phyloP scores from a whole-genome alignment of 345 rosid species.

The Pseudoturritis turrita region DNA sequence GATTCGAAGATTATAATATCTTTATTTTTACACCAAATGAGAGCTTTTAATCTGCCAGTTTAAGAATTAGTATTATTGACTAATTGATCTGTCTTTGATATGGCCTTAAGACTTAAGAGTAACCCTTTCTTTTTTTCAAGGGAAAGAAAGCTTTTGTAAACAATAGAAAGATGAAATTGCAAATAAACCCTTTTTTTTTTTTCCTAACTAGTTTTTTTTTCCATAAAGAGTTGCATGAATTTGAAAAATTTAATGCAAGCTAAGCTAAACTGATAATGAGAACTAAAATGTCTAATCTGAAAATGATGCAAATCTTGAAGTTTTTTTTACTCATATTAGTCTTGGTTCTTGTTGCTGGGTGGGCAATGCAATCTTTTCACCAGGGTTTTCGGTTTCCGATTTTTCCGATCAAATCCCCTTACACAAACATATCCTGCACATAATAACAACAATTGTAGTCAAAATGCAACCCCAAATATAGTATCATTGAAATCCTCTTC shows the following conservation, averaged over 20 bases:
- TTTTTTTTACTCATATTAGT: background rate
- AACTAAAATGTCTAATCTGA: background rate
- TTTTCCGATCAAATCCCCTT: constrained; percentile 66
- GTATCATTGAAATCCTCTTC: background rate
- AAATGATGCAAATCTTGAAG: background rate
- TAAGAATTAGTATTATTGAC: too few relatives aligned
- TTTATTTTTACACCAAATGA: too few relatives aligned
- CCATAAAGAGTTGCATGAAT: background rate
- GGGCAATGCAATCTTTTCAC: constrained; percentile 67
- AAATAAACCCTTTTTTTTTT: too few relatives aligned
- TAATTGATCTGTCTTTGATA: too few relatives aligned
- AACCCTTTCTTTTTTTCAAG: too few relatives aligned
- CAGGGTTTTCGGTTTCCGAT: constrained; percentile 56
- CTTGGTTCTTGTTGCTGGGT: constrained; percentile 41
- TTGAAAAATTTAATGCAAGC: background rate
- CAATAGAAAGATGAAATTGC: too few relatives aligned
- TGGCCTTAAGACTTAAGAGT: too few relatives aligned
- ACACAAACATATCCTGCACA: constrained; percentile 86
- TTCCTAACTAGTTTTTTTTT: background rate
- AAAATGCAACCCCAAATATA: background rate
- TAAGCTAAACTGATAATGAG: background rate
- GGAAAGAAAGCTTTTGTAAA: too few relatives aligned
- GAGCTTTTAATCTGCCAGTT: too few relatives aligned
- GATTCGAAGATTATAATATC: too few relatives aligned
- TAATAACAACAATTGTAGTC: background rate